These are phyloP conservation scores for Isatis tinctoria DNA, from an alignment of 345 rosid genomes.

Conservation along the genomic window DNA sequence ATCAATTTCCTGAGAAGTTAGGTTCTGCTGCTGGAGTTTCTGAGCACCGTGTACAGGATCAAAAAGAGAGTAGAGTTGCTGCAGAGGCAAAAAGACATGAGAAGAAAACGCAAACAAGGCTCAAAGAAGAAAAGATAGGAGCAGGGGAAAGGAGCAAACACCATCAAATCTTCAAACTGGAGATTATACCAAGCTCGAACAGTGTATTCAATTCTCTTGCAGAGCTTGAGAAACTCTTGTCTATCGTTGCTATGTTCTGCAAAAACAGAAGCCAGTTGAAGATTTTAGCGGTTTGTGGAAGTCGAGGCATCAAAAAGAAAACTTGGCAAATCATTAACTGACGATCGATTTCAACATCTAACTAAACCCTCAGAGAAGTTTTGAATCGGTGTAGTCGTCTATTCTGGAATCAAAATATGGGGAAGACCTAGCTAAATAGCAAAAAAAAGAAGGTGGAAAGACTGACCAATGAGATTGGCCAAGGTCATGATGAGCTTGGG, in stretches of 20 bases:
- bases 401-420: background rate
- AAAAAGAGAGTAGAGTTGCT: constrained; percentile 93
- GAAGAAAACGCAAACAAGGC: background rate
- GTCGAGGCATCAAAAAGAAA: background rate
- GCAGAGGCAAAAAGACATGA: constrained; percentile 22
- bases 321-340: background rate
- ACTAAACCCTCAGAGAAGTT: background rate
- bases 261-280: background rate
- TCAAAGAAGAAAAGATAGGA: background rate
- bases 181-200: constrained; percentile 96
- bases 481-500: constrained; percentile 91
- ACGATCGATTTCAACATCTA: background rate
- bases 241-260: constrained; percentile 68
- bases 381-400: background rate
- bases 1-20: constrained; percentile 62
- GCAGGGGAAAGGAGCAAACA: constrained; percentile 13
- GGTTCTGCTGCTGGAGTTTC: constrained; percentile 75
- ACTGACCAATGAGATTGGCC: constrained; percentile 85
- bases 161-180: constrained; percentile 96
- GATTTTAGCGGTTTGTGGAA: background rate
- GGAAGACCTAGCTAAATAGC: background rate
- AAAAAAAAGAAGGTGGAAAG: background rate
- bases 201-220: constrained; percentile 92
- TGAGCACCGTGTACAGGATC: constrained; percentile 76
- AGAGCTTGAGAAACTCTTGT: constrained; percentile 80